These are phyloP conservation scores for Penicillium mononematosum DNA, from an alignment of 495 filamentous ascomycete species.

Conservation along the genomic window DNA sequence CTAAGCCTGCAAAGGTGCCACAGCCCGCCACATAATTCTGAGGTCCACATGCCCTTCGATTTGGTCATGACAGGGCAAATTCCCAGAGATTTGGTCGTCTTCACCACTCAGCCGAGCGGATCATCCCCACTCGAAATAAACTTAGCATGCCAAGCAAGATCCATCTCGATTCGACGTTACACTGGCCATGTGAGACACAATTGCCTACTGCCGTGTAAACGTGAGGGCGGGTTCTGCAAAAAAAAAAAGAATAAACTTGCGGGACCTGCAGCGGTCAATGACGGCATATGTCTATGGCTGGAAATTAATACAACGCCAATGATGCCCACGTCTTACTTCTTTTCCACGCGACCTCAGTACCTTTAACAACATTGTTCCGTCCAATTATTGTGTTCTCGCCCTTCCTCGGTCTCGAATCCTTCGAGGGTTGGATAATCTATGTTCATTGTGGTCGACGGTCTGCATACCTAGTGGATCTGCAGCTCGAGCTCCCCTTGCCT, in stretches of 20 bases:
- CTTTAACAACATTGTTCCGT: conserved; percentile 5
- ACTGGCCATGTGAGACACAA: conserved; percentile 17
- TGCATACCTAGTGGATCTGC: conserved; percentile 2
- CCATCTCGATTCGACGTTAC: conserved; percentile 24
- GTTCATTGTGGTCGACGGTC: conserved; percentile 16
- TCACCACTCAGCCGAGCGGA: conserved; percentile 18
- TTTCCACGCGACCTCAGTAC: conserved; percentile 9
- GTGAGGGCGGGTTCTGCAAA: conserved; percentile 18
- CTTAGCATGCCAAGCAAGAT: conserved; percentile 8
- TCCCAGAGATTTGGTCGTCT: conserved; percentile 14
- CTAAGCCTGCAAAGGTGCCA: conserved; percentile 11
- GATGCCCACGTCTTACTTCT: conserved; percentile 10
- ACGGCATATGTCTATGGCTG: conserved; percentile 25
- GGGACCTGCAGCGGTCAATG: conserved; percentile 25
- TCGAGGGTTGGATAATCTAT: conserved; percentile 18
- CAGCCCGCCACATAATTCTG: conserved; percentile 1
- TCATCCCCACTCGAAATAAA: conserved; percentile 7
- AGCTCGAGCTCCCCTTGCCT: neutral
- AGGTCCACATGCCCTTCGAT: conserved; percentile 5
- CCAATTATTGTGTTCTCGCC: neutral
- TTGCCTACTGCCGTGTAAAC: conserved; percentile 5
- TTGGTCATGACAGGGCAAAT: conserved; percentile 3
- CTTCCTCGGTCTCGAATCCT: conserved; percentile 11
- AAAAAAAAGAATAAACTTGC: conserved; percentile 7
- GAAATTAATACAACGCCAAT: conserved; percentile 19